These are phyloP conservation scores for Eremochloa ophiuroides DNA, from an alignment of 176 grass and related monocot species.

Conservation along the genomic window DNA sequence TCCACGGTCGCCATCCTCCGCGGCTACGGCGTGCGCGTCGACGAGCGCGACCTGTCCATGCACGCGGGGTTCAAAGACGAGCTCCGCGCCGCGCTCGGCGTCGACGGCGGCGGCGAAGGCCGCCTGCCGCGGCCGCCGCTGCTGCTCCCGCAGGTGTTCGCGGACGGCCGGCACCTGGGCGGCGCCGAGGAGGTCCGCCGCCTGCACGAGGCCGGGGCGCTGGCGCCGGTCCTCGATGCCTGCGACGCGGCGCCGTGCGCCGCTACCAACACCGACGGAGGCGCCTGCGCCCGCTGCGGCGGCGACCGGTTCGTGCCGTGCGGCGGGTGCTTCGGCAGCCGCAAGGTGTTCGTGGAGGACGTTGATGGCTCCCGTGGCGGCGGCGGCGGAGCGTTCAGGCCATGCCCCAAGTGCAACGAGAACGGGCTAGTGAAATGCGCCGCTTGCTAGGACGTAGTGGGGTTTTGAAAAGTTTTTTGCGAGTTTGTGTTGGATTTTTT, in stretches of 20 bases:
- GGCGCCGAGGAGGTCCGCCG: constrained; percentile 55
- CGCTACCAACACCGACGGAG: too few species aligned
- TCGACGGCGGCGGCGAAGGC: background rate
- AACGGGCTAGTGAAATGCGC: constrained; percentile 80
- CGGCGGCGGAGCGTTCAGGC: constrained; percentile 47
- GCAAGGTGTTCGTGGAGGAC: constrained; percentile 76
- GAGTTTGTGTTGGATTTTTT: background rate
- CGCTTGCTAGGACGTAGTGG: constrained; percentile 50
- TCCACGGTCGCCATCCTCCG: constrained; percentile 45
- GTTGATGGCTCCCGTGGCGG: constrained; percentile 25
- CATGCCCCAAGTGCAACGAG: constrained; percentile 90
- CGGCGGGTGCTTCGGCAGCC: constrained; percentile 78
- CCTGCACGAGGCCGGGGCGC: constrained; percentile 68
- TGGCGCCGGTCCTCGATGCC: constrained; percentile 20
- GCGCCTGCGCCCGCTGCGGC: constrained; percentile 54
- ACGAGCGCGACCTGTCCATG: constrained; percentile 88
- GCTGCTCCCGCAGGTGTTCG: constrained; percentile 68
- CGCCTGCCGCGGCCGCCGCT: background rate
- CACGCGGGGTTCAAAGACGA: constrained; percentile 85
- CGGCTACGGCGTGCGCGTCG: constrained; percentile 59
- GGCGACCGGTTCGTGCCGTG: constrained; percentile 70
- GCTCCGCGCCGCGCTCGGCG: constrained; percentile 42
- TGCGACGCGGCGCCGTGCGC: constrained; percentile 25
- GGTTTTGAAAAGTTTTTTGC: background rate
- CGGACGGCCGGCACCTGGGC: constrained; percentile 53